phyloP scores from a whole-genome alignment of 2,329 filamentous ascomycete genomes.

The Pseudonectria foliicola region DNA sequence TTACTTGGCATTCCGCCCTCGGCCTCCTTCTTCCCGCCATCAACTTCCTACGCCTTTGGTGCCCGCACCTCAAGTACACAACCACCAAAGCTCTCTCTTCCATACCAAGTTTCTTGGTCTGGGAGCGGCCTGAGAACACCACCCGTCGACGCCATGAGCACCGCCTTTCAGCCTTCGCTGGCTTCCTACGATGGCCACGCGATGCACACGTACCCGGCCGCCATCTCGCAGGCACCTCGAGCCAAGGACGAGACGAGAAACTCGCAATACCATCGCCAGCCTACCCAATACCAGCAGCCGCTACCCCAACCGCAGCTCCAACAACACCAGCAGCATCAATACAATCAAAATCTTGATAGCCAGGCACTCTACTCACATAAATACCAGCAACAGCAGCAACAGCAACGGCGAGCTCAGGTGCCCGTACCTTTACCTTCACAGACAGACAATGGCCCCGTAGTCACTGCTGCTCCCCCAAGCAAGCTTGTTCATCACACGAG shows the following conservation, averaged over 20 bases:
- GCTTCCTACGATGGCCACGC: constrained; percentile 41
- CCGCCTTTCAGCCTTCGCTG: constrained; percentile 43
- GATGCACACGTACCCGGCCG: constrained; percentile 32
- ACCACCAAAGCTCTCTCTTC: constrained; percentile 17
- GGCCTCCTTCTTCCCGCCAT: constrained; percentile 16
- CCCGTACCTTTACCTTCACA: constrained; percentile 9
- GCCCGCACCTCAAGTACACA: constrained; percentile 11
- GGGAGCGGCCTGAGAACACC: constrained; percentile 42
- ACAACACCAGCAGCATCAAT: constrained; percentile 7
- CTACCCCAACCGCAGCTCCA: constrained; percentile 12
- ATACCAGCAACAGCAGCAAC: no score
- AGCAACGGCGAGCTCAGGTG: background rate
- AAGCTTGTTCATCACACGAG: constrained; percentile 24
- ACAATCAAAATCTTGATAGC: constrained; percentile 1
- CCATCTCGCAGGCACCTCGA: constrained; percentile 27
- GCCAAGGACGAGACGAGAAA: constrained; percentile 27
- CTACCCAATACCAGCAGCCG: constrained; percentile 17
- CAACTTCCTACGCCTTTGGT: constrained; percentile 14
- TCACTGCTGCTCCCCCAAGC: constrained; percentile 9
- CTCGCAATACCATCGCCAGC: constrained; percentile 26
- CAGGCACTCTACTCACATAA: background rate
- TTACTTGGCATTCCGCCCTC: constrained; percentile 20
- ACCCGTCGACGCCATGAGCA: constrained; percentile 45
- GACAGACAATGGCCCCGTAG: constrained; percentile 12
- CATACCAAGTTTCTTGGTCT: constrained; percentile 10